Conservation (phyloP, 2,329 filamentous ascomycete genomes). For the Stagonosporopsis chrysanthemi region DNA sequence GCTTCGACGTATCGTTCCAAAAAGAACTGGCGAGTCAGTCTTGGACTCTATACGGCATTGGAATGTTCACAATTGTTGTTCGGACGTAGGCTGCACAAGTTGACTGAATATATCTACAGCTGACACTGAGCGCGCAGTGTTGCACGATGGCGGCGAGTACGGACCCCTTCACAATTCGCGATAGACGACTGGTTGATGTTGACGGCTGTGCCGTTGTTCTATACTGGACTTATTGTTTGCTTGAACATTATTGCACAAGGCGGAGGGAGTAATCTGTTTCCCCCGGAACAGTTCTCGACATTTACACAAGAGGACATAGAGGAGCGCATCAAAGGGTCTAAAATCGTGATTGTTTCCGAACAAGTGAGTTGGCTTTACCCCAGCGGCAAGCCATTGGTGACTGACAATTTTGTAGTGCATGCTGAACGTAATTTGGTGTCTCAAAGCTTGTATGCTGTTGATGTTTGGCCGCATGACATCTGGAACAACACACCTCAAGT, state of each 20-base stretch:
- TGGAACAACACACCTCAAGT: conserved; percentile 53
- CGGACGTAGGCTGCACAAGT: conserved; percentile 32
- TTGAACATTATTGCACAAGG: conserved; percentile 53
- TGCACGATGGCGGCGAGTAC: conserved; percentile 39
- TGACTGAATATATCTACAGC: neutral
- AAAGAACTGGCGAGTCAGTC: conserved; percentile 31
- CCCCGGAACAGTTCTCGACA: conserved; percentile 45
- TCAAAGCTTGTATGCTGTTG: conserved; percentile 65
- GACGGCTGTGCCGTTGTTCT: conserved; percentile 40
- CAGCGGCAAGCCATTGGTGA: neutral
- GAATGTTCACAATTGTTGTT: conserved; percentile 38
- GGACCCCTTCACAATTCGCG: conserved; percentile 28
- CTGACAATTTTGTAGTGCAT: conserved; percentile 64
- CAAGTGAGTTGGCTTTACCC: conserved; percentile 40
- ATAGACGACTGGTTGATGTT: conserved; percentile 45
- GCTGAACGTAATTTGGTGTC: conserved; percentile 63
- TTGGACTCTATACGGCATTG: conserved; percentile 41
- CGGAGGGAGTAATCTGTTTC: conserved; percentile 55
- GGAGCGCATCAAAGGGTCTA: conserved; percentile 55
- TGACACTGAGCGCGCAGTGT: conserved; percentile 21
- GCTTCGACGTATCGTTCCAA: conserved; percentile 30
- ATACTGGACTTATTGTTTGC: conserved; percentile 53
- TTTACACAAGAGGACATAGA: conserved; percentile 51
- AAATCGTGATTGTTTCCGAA: conserved; percentile 56
- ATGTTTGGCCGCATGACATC: conserved; percentile 65